Base-by-base conservation (phyloP, 108 stramenopile species). In the Cyclotella sp. region DNA sequence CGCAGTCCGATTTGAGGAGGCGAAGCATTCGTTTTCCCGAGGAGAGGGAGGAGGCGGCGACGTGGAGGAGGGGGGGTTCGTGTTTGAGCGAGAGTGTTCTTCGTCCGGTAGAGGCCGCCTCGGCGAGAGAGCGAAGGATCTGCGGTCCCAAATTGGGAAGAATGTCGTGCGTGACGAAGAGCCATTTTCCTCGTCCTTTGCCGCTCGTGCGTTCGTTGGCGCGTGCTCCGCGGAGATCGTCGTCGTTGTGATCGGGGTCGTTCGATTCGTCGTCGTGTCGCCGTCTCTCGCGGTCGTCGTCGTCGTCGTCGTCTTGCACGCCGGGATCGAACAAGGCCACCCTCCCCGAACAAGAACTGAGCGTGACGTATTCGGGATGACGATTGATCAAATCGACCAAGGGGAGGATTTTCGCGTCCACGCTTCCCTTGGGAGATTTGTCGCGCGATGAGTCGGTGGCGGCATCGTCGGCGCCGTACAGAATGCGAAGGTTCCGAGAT, bases 281-380 rank as follows among this genome's bases (percentile, higher is more conserved):
- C 62, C 41, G 8, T 65, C 44, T n/a, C 13, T 53, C 44, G 63
- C 40, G 14, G 22, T 29, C 52, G 18, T 71, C 41, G 8, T 65
- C 44, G 49, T 55, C 16, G 11, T 28, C 18, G 24, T 73, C 70
- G 34, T 73, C 30, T 18, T 15, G 10, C 13, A 16, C 63, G 0
- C 70, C 81, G 28, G 90, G 93, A 85, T 93, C 89, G 80, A 96
- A 96, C 11, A 96, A 49, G 5, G 92, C 84, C 27, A 96, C 87
- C 59, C 95, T 75, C 52, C 95, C 93, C 0, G 91, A 92, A 81
- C 95, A 96, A 8, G 92, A 93, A 27, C 89, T 90, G 26, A 91
- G 54, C 19, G 95, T 94, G 18, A 88, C 89, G 70, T 83, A 93
- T 12, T 85, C 84, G 2, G 89, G 87, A 73, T 94, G 91, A 55